Evolutionary conservation across 148 eudicot species (phyloP).

Genomic region (Rhododendron griersonianum): DNA sequence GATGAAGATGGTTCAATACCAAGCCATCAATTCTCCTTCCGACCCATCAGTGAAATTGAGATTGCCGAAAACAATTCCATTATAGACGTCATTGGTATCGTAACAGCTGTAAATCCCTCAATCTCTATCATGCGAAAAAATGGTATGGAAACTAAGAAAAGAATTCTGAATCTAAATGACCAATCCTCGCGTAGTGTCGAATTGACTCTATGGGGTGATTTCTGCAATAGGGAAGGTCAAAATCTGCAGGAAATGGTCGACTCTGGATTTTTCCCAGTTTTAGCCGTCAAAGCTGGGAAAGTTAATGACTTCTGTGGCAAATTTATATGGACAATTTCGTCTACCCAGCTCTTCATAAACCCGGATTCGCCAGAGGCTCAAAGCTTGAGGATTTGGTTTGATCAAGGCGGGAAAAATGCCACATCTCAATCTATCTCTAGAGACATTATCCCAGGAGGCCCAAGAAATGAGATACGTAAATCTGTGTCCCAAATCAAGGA

Average conservation of each 20-base stretch:
- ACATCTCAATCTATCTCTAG: constrained; percentile 71
- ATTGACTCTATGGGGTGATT: constrained; percentile 92
- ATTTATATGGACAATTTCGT: constrained; percentile 73
- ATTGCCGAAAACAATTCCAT: constrained; percentile 73
- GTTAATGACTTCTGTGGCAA: constrained; percentile 72
- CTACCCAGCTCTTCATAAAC: constrained; percentile 77
- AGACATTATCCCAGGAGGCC: constrained; percentile 57
- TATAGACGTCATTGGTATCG: constrained; percentile 74
- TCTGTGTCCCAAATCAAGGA: constrained; percentile 72
- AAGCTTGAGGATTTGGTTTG: constrained; percentile 67
- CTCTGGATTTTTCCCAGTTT: constrained; percentile 61
- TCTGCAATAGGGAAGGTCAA: constrained; percentile 94
- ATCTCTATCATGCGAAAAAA: constrained; percentile 85
- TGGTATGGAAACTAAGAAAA: constrained; percentile 97
- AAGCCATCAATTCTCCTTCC: constrained; percentile 72
- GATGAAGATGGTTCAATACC: constrained; percentile 95
- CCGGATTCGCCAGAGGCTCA: constrained; percentile 74
- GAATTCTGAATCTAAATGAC: constrained; percentile 75
- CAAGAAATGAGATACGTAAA: constrained; percentile 67
- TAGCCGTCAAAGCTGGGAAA: constrained; percentile 92
- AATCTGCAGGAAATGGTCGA: constrained; percentile 69
- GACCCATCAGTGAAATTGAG: constrained; percentile 78
- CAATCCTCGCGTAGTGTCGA: constrained; percentile 72
- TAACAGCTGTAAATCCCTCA: constrained; percentile 80
- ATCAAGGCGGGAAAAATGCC: constrained; percentile 55